Percentiles rank a stretch among this genome's conserved stretches.
Conservation (phyloP, 805 yeast genomes). For the Candida oleophila region DNA sequence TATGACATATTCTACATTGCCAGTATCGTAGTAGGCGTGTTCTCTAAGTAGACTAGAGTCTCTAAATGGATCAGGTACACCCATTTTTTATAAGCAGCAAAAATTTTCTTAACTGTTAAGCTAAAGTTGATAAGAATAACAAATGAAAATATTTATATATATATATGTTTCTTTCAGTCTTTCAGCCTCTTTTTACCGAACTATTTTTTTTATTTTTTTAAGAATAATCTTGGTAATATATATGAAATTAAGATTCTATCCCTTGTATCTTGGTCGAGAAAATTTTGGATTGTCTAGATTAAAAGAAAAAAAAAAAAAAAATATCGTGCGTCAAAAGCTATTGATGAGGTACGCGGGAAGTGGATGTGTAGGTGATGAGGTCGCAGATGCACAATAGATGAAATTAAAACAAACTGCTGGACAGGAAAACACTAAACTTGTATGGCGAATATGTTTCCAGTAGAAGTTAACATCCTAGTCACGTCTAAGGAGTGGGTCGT, state of each 20-base stretch:
- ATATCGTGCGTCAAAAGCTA: background rate
- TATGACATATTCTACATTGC: conserved; percentile 15
- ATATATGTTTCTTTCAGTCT: too few species aligned
- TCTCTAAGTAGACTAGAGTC: conserved; percentile 14
- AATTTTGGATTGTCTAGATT: background rate
- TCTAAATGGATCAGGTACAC: conserved; percentile 4
- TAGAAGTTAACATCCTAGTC: too few species aligned
- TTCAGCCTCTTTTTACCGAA: too few species aligned
- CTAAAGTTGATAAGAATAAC: too few species aligned
- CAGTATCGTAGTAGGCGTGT: conserved; percentile 30
- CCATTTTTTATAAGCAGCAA: background rate
- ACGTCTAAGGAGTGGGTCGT: too few species aligned
- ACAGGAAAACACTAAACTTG: background rate
- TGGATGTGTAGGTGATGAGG: background rate
- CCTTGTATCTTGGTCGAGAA: background rate
- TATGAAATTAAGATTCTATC: background rate
- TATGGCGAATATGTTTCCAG: background rate
- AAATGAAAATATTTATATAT: too few species aligned
- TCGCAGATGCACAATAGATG: background rate
- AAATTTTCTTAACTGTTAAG: too few species aligned
- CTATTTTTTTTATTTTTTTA: too few species aligned
- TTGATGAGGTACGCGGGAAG: background rate
- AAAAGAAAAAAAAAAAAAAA: too few species aligned
- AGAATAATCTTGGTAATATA: too few species aligned
- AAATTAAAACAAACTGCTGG: background rate